A percentile compares a stretch with the other conserved stretches of the same genome.
Evolutionary conservation across 2,329 filamentous ascomycete species (phyloP).

Genomic region (Apiospora aurea): DNA sequence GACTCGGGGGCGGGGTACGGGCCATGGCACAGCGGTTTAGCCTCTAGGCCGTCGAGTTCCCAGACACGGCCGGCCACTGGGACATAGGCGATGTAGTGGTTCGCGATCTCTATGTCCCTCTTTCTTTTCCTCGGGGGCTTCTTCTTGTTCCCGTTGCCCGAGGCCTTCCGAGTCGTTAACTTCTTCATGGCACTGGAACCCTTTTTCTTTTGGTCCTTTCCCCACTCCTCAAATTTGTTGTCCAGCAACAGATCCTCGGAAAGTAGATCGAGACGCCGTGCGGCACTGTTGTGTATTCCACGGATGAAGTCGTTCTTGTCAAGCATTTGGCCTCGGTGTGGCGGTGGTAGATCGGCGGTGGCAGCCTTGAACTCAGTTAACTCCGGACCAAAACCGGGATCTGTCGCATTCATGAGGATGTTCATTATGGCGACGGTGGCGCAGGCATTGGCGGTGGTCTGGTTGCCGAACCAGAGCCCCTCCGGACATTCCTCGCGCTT

Average conservation of each 20-base stretch:
- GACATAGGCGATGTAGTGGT: constrained; percentile 91
- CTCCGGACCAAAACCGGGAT: constrained; percentile 71
- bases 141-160: constrained; percentile 35
- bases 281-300: constrained; percentile 86
- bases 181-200: constrained; percentile 43
- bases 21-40: constrained; percentile 71
- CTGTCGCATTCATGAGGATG: constrained; percentile 84
- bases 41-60: constrained; percentile 87
- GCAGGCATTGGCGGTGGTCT: constrained; percentile 86
- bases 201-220: constrained; percentile 46
- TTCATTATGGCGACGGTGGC: constrained; percentile 93
- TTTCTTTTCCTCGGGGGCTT: constrained; percentile 50
- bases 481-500: constrained; percentile 62
- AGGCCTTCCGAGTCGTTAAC: background rate
- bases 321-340: constrained; percentile 78
- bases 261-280: constrained; percentile 78
- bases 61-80: constrained; percentile 77
- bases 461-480: constrained; percentile 92
- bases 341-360: constrained; percentile 72
- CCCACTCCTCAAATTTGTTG: constrained; percentile 57
- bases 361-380: constrained; percentile 76
- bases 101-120: constrained; percentile 66
- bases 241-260: constrained; percentile 72
- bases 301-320: constrained; percentile 79
- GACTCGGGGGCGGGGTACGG: background rate